Base-by-base conservation (phyloP, 2,329 filamentous ascomycete species). In the Fusarium sp. region DNA sequence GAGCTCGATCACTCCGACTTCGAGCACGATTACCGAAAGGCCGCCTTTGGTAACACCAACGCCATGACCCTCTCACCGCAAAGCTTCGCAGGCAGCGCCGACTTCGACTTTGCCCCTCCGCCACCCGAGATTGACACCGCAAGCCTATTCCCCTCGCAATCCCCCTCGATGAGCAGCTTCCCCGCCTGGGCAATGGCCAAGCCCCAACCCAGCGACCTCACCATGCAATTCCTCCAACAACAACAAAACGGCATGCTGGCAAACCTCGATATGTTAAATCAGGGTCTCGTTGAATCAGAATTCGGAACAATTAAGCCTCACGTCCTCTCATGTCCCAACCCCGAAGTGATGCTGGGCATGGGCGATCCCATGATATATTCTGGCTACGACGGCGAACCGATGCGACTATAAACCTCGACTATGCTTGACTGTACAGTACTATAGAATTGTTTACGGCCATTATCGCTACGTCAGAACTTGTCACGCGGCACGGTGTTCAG, bases 281-380 rank as follows among this genome's bases (percentile, higher is more conserved):
- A 86, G 60, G 82, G 83, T 5, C 74, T 87, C 5, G 75, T 86
- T 28, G 85, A 86, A 65, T 81, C 81, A 4, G 83, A 84, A 40
- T 86, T 86, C 49, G 82, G 83, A 37, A 84, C 81, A 26, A 83
- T 87, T 68, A 87, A 87, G 78, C 85, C 85, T 14, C 84, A 87
- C 56, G 80, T 85, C 44, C 77, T 87, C 43, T 83, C 83, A 37
- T 84, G 83, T 68, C 77, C 82, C 41, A 84, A 86, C 52, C 80
- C 83, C 2, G 84, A 86, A 44, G 83, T 84, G 9, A 88, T 88
- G 85, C 79, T 87, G 74, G 83, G 85, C 19, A 82, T 86, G 72
- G 83, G 81, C 19, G 86, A 88, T 63, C 85, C 86, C 2, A 87
- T 87, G 85, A 87, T 88, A 56, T 88, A 83, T 70, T 79, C 82